These are phyloP conservation scores for Choricystis sp. DNA, from an alignment of 139 green algal species.

Conservation along the genomic window DNA sequence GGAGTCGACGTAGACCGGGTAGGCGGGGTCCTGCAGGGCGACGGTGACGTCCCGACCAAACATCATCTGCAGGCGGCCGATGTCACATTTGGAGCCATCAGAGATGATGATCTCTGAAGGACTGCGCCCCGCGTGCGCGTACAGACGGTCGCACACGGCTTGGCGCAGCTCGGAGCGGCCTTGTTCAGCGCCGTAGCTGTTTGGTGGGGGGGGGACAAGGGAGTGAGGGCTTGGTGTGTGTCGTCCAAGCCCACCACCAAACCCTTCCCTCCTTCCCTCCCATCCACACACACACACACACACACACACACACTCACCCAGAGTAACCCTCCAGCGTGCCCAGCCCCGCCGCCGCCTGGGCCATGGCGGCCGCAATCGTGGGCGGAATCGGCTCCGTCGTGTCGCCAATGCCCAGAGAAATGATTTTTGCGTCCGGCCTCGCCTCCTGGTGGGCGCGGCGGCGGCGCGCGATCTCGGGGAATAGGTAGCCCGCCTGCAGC, in stretches of 20 bases:
- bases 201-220: not conserved
- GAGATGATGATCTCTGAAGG: constrained; percentile 88
- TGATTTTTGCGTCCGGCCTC: constrained; percentile 91
- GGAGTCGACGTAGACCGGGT: constrained; percentile 98
- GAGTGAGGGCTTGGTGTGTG: no score
- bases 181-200: constrained; percentile 90
- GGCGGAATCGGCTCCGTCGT: constrained; percentile 93
- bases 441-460: constrained; percentile 73
- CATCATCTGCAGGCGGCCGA: constrained; percentile 83
- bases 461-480: constrained; percentile 90
- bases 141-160: constrained; percentile 64
- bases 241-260: not conserved
- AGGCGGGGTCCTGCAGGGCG: constrained; percentile 89
- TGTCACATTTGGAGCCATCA: constrained; percentile 98
- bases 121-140: constrained; percentile 35
- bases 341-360: constrained; percentile 58
- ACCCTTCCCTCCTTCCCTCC: not conserved
- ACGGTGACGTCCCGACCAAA: constrained; percentile 45
- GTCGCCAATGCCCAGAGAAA: constrained; percentile 94
- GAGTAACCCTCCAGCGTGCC: constrained; percentile 85
- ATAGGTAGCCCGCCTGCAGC: constrained; percentile 96
- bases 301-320: constrained; percentile 59
- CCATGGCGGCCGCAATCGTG: constrained; percentile 73
- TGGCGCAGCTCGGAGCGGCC: constrained; percentile 63
- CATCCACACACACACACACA: not conserved